phyloP scores from a whole-genome alignment of 345 rosid species.

The Excoecaria agallocha region DNA sequence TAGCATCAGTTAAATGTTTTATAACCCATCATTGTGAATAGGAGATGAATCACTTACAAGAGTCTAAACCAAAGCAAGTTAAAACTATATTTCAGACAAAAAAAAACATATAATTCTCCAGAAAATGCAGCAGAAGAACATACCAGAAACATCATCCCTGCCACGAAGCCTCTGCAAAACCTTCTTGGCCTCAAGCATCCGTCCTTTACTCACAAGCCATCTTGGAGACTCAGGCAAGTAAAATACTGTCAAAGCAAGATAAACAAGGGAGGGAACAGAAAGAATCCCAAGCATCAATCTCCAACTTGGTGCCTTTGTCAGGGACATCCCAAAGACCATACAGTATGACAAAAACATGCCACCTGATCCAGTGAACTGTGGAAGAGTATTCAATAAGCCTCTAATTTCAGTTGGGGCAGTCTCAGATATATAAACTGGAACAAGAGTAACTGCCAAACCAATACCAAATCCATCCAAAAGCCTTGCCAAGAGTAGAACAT shows the following conservation, averaged over 20 bases:
- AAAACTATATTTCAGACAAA: not conserved
- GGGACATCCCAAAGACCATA: conserved; percentile 90
- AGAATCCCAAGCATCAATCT: conserved; percentile 98
- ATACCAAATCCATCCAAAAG: conserved; percentile 91
- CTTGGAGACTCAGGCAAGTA: conserved; percentile 96
- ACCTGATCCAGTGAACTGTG: conserved; percentile 88
- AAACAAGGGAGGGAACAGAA: conserved; percentile 67
- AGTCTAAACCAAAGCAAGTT: conserved; percentile 10
- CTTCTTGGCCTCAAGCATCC: conserved; percentile 82
- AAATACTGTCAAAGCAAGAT: conserved; percentile 56
- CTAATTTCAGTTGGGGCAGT: conserved; percentile 96
- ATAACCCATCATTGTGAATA: no score
- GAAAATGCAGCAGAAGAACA: conserved; percentile 25
- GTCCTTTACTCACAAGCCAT: conserved; percentile 98
- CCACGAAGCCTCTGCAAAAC: conserved; percentile 78
- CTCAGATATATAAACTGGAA: conserved; percentile 92
- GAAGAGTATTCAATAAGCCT: conserved; percentile 83
- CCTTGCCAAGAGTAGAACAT: conserved; percentile 76
- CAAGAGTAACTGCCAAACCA: conserved; percentile 83
- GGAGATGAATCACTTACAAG: not conserved
- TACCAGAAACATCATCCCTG: conserved; percentile 89
- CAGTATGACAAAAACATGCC: conserved; percentile 92
- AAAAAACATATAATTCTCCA: not conserved
- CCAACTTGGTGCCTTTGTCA: conserved; percentile 72
- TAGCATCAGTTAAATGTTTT: no score